phyloP scores from a whole-genome alignment of 202 grass and related monocot species.

The Digitaria exilis region DNA sequence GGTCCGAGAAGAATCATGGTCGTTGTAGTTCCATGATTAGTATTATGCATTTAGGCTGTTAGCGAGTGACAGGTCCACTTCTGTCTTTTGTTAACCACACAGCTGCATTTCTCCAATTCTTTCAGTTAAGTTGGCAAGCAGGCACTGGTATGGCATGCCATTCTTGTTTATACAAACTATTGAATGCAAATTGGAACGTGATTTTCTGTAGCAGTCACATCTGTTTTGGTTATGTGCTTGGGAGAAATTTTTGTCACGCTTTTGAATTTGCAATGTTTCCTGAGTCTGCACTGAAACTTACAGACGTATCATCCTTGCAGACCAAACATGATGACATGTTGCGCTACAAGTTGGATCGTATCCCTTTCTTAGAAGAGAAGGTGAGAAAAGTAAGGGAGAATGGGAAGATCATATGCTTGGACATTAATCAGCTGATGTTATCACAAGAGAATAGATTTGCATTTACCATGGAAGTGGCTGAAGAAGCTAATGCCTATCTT shows the following conservation, averaged over 20 bases:
- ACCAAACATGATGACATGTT: slow-evolving; percentile 73
- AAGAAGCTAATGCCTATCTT: slow-evolving; percentile 70
- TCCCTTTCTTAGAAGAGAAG: slow-evolving; percentile 86
- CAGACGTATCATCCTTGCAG: slow-evolving; percentile 29
- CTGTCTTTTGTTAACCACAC: slow-evolving; percentile 8
- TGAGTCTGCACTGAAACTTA: slow-evolving; percentile 11
- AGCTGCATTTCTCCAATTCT: not conserved
- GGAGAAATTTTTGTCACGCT: slow-evolving; percentile 11
- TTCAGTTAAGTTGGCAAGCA: slow-evolving; percentile 15
- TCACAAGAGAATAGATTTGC: slow-evolving; percentile 86
- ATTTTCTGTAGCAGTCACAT: not conserved
- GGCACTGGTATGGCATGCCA: not conserved
- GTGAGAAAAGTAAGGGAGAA: slow-evolving; percentile 69
- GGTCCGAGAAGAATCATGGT: not conserved
- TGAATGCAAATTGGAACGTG: not conserved
- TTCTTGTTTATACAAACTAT: slow-evolving; percentile 18
- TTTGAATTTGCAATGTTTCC: slow-evolving; percentile 4
- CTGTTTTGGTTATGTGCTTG: not conserved
- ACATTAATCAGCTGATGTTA: slow-evolving; percentile 90
- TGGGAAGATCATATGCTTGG: slow-evolving; percentile 67
- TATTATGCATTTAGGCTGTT: not conserved
- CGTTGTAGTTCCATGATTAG: too few relatives aligned
- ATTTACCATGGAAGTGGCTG: slow-evolving; percentile 85
- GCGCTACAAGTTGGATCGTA: slow-evolving; percentile 65
- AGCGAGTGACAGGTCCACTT: not conserved